Percentiles rank a stretch among this genome's conserved stretches.
These are phyloP conservation scores for Fusarium praegraminearum DNA, from an alignment of 2,329 filamentous ascomycete genomes.

Conservation along the genomic window DNA sequence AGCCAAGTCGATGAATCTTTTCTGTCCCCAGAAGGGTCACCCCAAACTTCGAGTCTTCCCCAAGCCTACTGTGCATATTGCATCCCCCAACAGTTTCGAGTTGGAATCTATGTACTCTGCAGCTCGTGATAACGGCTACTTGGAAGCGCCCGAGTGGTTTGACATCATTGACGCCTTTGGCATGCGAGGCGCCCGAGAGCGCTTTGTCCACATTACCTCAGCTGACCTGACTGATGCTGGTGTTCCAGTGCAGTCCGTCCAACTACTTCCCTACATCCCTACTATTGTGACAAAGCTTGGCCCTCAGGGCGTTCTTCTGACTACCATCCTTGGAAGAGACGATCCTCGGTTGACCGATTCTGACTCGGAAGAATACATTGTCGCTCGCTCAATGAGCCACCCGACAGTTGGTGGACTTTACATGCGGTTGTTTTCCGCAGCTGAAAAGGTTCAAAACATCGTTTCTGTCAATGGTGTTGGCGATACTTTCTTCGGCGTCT, in stretches of 20 bases:
- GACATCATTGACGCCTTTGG: constrained; percentile 81
- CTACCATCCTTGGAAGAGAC: constrained; percentile 73
- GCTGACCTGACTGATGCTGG: constrained; percentile 79
- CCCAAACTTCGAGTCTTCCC: constrained; percentile 67
- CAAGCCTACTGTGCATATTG: constrained; percentile 73
- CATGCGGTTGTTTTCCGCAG: constrained; percentile 77
- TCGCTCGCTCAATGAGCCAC: constrained; percentile 70
- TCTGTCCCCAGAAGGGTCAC: constrained; percentile 59
- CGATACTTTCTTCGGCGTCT: constrained; percentile 88
- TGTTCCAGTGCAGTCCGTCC: constrained; percentile 84
- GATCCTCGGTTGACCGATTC: constrained; percentile 75
- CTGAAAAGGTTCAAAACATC: constrained; percentile 75
- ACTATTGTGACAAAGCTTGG: constrained; percentile 89
- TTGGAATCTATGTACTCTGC: constrained; percentile 81
- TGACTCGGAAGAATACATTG: constrained; percentile 75
- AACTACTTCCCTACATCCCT: constrained; percentile 89
- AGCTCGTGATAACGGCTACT: constrained; percentile 73
- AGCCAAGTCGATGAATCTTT: constrained; percentile 79
- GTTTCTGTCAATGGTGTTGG: constrained; percentile 95
- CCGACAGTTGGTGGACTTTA: constrained; percentile 80
- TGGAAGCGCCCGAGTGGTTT: constrained; percentile 83
- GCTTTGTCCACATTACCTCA: constrained; percentile 76
- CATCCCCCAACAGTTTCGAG: constrained; percentile 87
- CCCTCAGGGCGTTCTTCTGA: constrained; percentile 77
- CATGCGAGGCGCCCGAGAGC: constrained; percentile 78